Base-by-base conservation (phyloP, 2,329 filamentous ascomycete genomes). In the Aspergillus ibericus region DNA sequence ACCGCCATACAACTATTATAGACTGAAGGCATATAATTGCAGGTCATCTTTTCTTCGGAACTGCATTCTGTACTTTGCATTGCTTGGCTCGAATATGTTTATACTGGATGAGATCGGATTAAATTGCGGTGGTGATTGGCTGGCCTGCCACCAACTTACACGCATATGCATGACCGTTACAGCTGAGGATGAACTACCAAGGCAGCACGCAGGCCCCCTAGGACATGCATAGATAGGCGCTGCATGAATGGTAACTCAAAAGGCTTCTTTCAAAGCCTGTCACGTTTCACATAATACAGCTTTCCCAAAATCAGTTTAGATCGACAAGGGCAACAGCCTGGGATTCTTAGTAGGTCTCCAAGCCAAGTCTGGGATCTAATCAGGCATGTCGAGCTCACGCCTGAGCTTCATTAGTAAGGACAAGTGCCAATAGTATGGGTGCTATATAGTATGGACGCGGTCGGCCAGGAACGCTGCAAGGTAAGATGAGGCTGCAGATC, bases 401-500 rank as follows among this genome's bases (percentile, higher is more conserved):
- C n/a, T 48, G 6, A 10, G n/a, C 15, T 4, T n/a, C 5, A 2
- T 16, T 29, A 48, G 44, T 32, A 10, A 29, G 44, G 10, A 29
- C 25, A 27, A 29, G n/a, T 44, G 20, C 38, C 51, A 22, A 22
- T 32, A 40, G 29, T 22, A 10, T 18, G 13, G 27, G 25, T 44
- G n/a, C n/a, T n/a, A n/a, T n/a, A n/a, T n/a, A 20, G 4, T 44
- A 32, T 15, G 51, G 16, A 18, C 15, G 13, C 29, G 12, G 7
- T 20, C 29, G 51, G 36, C 18, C 32, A 53, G 38, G n/a, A 32
- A 20, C 22, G 18, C 29, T 51, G 27, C 29, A 32, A 46, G 15
- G 58, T 58, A 55, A 58, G 20, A 52, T 55, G 47, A 54, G 46
- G n/a, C 46, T 56, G 59, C 46, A 53, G 55, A 60, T 60, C 59